Conservation (phyloP, 2,329 filamentous ascomycete genomes). For the Neopestalotiopsis sp. region DNA sequence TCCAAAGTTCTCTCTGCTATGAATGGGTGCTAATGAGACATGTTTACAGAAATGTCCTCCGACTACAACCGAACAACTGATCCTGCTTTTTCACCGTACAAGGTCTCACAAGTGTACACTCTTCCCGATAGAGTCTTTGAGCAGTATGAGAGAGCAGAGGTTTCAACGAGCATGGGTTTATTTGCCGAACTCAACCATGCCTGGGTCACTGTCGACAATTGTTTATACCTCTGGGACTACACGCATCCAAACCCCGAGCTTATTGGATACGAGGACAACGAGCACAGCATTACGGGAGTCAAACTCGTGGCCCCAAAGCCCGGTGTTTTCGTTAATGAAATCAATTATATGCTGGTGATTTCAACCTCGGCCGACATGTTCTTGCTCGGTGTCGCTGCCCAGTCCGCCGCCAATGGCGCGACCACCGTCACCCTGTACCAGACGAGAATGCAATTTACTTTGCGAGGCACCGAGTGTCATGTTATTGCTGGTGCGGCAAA, state of each 20-base stretch:
- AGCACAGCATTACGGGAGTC: conserved; percentile 87
- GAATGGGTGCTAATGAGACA: conserved; percentile 36
- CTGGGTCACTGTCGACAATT: conserved; percentile 95
- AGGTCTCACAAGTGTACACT: conserved; percentile 83
- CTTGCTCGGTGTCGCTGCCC: conserved; percentile 81
- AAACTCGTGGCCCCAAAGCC: conserved; percentile 83
- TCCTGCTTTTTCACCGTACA: conserved; percentile 84
- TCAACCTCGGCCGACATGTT: conserved; percentile 86
- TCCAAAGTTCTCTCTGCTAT: not conserved
- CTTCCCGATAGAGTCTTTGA: conserved; percentile 93
- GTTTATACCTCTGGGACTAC: conserved; percentile 97
- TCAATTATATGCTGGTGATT: conserved; percentile 88
- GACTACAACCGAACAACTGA: conserved; percentile 83
- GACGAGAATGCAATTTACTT: conserved; percentile 81
- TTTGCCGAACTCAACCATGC: conserved; percentile 95
- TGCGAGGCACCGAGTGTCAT: conserved; percentile 77
- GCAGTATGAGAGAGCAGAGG: conserved; percentile 85
- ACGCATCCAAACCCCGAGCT: conserved; percentile 89
- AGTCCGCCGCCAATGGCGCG: conserved; percentile 69
- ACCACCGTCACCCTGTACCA: conserved; percentile 81
- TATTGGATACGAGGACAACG: conserved; percentile 89
- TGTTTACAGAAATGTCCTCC: conserved; percentile 75
- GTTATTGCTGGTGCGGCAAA: conserved; percentile 81
- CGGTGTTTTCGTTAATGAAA: conserved; percentile 84
- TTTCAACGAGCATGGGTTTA: conserved; percentile 91